Evolutionary conservation across 148 eudicot genomes (phyloP).

Genomic region (Rhododendron henanense): DNA sequence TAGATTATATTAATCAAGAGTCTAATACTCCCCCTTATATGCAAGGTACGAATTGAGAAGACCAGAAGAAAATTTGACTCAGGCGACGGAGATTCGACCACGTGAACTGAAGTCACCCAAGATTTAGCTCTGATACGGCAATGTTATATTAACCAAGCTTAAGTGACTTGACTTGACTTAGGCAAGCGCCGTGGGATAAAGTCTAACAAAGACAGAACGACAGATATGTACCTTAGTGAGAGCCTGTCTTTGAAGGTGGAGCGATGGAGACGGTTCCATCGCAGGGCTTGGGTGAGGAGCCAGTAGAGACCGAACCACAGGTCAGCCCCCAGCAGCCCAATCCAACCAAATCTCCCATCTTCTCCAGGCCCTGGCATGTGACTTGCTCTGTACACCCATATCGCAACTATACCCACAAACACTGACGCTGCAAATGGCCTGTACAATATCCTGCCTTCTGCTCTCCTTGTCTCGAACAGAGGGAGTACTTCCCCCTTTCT

Average conservation of each 20-base stretch:
- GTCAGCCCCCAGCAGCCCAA: constrained; percentile 53
- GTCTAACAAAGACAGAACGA: no score
- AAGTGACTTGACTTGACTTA: no score
- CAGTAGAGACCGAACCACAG: constrained; percentile 72
- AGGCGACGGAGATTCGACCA: no score
- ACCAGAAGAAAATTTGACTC: no score
- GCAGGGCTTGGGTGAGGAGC: constrained; percentile 56
- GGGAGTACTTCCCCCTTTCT: not conserved
- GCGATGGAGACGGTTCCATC: constrained; percentile 50
- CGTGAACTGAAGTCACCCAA: no score
- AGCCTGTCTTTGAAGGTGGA: constrained; percentile 58
- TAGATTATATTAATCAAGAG: no score
- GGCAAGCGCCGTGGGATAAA: no score
- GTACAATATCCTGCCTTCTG: constrained; percentile 21
- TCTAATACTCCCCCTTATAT: no score
- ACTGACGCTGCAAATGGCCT: constrained; percentile 39
- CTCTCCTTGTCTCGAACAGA: not conserved
- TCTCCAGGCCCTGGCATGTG: constrained; percentile 13
- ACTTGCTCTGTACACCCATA: constrained; percentile 54
- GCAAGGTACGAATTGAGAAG: no score
- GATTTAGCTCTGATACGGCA: rapidly evolving
- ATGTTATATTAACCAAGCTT: no score
- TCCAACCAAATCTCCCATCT: constrained; percentile 39
- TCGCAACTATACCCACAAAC: constrained; percentile 34
- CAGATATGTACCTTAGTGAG: constrained; percentile 22